Percentiles rank a stretch among this genome's conserved stretches.
Conservation (phyloP, 257 asterid species). For the Catharanthus roseus region DNA sequence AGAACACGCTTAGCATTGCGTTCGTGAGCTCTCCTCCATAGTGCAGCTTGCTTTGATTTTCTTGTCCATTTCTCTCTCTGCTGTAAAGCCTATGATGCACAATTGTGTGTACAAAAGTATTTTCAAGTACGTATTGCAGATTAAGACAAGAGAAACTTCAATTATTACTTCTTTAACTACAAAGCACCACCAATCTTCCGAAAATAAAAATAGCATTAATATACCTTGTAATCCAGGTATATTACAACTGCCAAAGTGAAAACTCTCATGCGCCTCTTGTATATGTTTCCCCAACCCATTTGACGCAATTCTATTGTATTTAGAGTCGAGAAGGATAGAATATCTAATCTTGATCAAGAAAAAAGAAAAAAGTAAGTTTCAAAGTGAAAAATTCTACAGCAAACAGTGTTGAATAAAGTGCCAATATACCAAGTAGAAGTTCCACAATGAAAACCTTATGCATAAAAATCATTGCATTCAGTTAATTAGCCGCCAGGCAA, state of each 20-base stretch:
- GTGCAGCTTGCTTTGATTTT: conserved; percentile 54
- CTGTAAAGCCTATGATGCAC: conserved; percentile 57
- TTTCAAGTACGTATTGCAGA: conserved; percentile 14
- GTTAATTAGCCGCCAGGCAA: background rate
- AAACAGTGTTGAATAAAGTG: background rate
- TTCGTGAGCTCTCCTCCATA: conserved; percentile 95
- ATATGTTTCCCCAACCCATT: conserved; percentile 93
- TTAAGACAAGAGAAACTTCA: conserved; percentile 11
- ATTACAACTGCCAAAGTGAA: conserved; percentile 71
- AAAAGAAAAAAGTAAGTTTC: background rate
- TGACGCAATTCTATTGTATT: background rate
- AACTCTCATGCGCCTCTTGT: conserved; percentile 77
- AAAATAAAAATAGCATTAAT: conserved; percentile 11
- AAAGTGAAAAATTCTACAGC: background rate
- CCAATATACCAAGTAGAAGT: background rate
- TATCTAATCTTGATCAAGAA: background rate
- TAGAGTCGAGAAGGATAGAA: background rate
- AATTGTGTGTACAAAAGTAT: conserved; percentile 4
- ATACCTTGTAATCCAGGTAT: conserved; percentile 91
- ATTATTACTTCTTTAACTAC: conserved; percentile 2
- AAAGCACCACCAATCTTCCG: conserved; percentile 16
- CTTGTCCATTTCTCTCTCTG: conserved; percentile 78
- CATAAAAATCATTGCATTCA: background rate
- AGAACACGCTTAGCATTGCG: conserved; percentile 90
- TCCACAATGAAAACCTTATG: background rate